Evolutionary conservation across 192 early-diverging fungal genomes (phyloP).

Genomic region (Spizellomyces punctatus): DNA sequence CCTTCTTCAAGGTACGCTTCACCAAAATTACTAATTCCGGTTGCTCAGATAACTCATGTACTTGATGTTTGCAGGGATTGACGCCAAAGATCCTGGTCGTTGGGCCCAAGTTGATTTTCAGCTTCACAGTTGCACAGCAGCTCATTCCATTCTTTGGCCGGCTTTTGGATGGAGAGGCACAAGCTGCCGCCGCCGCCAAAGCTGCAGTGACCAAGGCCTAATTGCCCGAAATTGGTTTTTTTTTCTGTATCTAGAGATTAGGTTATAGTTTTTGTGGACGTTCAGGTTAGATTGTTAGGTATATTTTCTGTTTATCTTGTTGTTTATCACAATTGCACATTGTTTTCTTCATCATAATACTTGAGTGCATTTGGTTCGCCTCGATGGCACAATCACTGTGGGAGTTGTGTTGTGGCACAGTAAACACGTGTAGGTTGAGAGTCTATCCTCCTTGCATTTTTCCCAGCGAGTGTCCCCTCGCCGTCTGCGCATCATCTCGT

Average conservation of each 20-base stretch:
- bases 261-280: no score
- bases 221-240: not conserved
- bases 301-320: no score
- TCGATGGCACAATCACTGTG: no score
- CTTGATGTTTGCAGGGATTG: constrained; percentile 39
- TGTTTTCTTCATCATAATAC: no score
- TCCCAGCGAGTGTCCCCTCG: no score
- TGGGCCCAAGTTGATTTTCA: constrained; percentile 97
- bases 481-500: no score
- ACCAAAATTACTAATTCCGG: not conserved
- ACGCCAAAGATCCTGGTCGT: constrained; percentile 63
- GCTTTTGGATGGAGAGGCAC: constrained; percentile 12
- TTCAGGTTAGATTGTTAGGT: no score
- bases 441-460: no score
- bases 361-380: no score
- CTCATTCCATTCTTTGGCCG: constrained; percentile 77
- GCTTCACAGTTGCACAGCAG: constrained; percentile 95
- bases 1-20: constrained; percentile 89
- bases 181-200: constrained; percentile 5
- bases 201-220: constrained; percentile 11
- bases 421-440: no score
- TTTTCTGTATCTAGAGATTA: not conserved
- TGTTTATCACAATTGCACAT: no score
- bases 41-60: not conserved
- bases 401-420: no score